Evolutionary conservation across 2,329 filamentous ascomycete species (phyloP), one percentile per base, ranked within the genome.

Genomic region (Fusarium longipes): DNA sequence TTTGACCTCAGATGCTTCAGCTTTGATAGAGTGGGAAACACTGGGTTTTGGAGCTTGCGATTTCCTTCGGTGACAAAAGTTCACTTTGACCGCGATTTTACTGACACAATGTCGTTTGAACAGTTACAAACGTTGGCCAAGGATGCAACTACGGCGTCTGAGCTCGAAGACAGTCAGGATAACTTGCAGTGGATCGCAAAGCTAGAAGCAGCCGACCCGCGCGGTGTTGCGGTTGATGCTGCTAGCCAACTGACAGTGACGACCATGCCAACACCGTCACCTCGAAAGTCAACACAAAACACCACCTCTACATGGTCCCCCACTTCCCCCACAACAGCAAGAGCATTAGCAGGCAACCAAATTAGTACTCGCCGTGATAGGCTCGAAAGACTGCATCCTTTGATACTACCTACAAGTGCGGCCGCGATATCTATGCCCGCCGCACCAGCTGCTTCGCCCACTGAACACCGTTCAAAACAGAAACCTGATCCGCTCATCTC

Each of bases 1-100:
- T 91, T 93, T 56, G 94, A 97, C 70, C 81, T 97, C 60, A 83
- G 91, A 24, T 94, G 93, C 52, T 92, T 92, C 64, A 89, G 90
- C 1, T 97, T 93, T 69, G 91, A 93, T 61, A 92, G 90, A 72
- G 84, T 86, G 4, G 85, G 87, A 6, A 89, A 91, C 71, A 88
- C 87, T 15, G 83, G 84, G 2, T 93, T 91, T 72, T 93, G 88
- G 81, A 89, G 89, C 60, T 86, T 93, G 51, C 86, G 93, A 2
- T 96, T 97, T 72, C 91, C 93, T 2, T 83, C 86, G 4, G 87
- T 95, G 5, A 84, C 87, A 57, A 96, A 95, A 73, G 83, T 96
- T 11, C 93, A 97, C 71, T 86, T 84, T 62, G 93, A 97, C 74
- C 84, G 93, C 24, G 86, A 86, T 4, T 91, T 87, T 74, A 81